Conservation (phyloP, 2,329 filamentous ascomycete genomes). For the Penicillium sp. region DNA sequence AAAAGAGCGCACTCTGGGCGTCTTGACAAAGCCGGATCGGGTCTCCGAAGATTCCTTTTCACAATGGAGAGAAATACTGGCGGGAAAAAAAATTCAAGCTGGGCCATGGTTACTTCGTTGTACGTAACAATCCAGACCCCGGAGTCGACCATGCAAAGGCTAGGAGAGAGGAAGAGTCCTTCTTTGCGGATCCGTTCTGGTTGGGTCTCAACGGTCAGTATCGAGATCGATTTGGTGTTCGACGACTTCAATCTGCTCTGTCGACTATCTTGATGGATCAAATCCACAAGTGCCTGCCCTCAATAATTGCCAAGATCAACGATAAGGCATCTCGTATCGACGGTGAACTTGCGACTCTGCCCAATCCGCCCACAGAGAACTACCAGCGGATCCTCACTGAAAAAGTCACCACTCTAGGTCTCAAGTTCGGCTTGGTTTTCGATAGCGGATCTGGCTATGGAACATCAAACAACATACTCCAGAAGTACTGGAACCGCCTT, state of each 20-base stretch:
- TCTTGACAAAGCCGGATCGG: constrained; percentile 83
- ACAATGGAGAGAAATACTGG: constrained; percentile 67
- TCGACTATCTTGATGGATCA: constrained; percentile 52
- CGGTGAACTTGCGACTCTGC: constrained; percentile 59
- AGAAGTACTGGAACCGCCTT: constrained; percentile 47
- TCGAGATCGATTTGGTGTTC: constrained; percentile 54
- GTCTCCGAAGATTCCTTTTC: constrained; percentile 56
- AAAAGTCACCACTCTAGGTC: constrained; percentile 61
- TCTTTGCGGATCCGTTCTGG: constrained; percentile 56
- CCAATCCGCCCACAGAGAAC: constrained; percentile 66
- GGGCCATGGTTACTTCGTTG: constrained; percentile 76
- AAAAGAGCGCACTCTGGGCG: constrained; percentile 65
- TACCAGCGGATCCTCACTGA: constrained; percentile 66
- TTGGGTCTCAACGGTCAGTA: constrained; percentile 41
- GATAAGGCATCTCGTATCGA: constrained; percentile 57
- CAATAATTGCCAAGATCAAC: constrained; percentile 45
- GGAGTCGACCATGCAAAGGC: constrained; percentile 51
- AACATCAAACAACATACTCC: constrained; percentile 42
- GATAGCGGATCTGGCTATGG: constrained; percentile 45
- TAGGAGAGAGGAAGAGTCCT: constrained; percentile 51
- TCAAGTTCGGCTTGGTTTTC: constrained; percentile 56
- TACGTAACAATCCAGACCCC: constrained; percentile 58
- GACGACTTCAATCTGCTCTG: constrained; percentile 47
- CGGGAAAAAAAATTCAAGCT: constrained; percentile 63
- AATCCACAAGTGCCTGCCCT: constrained; percentile 36